phyloP scores from a whole-genome alignment of 495 filamentous ascomycete species.

The Hypoxylon crocopeplum region DNA sequence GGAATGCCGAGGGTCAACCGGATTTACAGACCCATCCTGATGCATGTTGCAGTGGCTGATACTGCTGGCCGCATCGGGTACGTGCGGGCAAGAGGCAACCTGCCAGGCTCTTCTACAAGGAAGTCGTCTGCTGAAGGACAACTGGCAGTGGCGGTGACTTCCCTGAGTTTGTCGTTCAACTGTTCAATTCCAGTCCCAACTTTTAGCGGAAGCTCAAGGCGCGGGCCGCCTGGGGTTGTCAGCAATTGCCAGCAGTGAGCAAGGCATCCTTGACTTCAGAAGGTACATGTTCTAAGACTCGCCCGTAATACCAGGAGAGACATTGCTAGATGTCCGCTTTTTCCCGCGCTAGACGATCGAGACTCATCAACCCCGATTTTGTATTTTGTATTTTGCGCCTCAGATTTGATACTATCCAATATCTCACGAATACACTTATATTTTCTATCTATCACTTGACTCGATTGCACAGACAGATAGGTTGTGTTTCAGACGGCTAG shows the following conservation, averaged over 20 bases:
- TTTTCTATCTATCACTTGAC: slow-evolving; percentile 8
- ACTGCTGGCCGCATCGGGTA: slow-evolving; percentile 24
- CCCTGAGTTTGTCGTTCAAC: background rate
- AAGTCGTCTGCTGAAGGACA: slow-evolving; percentile 23
- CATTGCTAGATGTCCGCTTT: slow-evolving; percentile 13
- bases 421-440: background rate
- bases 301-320: slow-evolving; percentile 9
- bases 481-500: slow-evolving; percentile 35
- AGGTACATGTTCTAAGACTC: background rate
- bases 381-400: background rate
- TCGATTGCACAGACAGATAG: background rate
- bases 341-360: slow-evolving; percentile 20
- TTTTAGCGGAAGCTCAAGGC: slow-evolving; percentile 22
- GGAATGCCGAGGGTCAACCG: too few relatives aligned
- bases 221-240: slow-evolving; percentile 33
- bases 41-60: slow-evolving; percentile 27
- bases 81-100: slow-evolving; percentile 35
- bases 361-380: too few relatives aligned
- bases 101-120: background rate
- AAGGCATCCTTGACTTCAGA: slow-evolving; percentile 32
- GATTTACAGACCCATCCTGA: background rate
- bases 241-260: slow-evolving; percentile 25
- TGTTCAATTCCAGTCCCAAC: background rate
- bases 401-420: background rate
- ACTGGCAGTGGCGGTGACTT: slow-evolving; percentile 34